Percentiles rank a stretch among this genome's conserved stretches.
phyloP scores from a whole-genome alignment of 805 yeast genomes.

The Yamadazyma nakazawae region DNA sequence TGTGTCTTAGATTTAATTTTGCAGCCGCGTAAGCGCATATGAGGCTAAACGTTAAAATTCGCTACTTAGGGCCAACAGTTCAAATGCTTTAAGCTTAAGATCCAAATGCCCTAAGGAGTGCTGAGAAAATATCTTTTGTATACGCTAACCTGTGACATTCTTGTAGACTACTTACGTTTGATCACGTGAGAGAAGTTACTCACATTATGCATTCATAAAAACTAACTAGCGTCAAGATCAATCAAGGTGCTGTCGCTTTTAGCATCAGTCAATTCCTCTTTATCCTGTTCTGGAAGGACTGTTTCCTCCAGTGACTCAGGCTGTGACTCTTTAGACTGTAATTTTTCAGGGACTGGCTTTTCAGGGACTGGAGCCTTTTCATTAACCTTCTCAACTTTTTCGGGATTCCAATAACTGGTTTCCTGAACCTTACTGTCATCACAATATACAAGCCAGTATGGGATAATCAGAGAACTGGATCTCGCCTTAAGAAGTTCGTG shows the following conservation, averaged over 20 bases:
- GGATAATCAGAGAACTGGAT: background rate
- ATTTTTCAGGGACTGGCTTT: background rate
- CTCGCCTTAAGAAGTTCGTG: background rate
- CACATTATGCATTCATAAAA: background rate
- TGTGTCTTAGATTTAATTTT: background rate
- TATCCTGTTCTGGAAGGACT: background rate
- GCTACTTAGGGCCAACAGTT: background rate
- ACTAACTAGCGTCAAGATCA: background rate
- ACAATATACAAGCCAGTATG: slow-evolving; percentile 9
- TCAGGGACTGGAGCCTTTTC: background rate
- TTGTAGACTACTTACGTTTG: background rate
- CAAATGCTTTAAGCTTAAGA: too few relatives aligned
- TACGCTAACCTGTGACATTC: too few relatives aligned
- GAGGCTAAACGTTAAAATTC: background rate
- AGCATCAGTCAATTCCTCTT: background rate
- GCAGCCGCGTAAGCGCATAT: slow-evolving; percentile 5
- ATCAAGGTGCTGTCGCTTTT: slow-evolving; percentile 1
- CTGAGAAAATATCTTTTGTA: too few relatives aligned
- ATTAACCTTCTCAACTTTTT: background rate
- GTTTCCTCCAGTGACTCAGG: background rate
- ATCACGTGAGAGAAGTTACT: background rate
- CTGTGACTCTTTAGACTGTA: background rate
- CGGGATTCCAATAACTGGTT: background rate
- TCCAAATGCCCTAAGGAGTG: too few relatives aligned
- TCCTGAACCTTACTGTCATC: slow-evolving; percentile 2